Conservation (phyloP, 1,284 basidiomycete genomes). For the Malassezia japonica region DNA sequence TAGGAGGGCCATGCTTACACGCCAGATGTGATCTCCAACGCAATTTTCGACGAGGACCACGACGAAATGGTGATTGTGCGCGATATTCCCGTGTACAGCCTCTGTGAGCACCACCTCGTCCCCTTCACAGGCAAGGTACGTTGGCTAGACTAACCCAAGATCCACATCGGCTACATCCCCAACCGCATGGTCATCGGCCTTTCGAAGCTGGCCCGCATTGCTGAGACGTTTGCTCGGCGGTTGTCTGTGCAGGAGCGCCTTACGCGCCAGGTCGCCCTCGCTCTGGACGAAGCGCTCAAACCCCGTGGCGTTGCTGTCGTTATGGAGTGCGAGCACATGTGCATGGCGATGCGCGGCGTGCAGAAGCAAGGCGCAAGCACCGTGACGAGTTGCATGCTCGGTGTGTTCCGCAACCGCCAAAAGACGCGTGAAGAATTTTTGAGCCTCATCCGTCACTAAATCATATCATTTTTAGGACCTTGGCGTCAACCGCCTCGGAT, state of each 20-base stretch:
- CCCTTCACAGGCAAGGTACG: conserved; percentile 93
- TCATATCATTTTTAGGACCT: too few species aligned
- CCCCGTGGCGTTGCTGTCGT: conserved; percentile 98
- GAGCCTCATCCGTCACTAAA: conserved; percentile 36
- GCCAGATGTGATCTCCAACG: conserved; percentile 92
- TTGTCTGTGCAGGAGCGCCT: conserved; percentile 95
- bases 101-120: conserved; percentile 98
- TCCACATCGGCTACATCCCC: conserved; percentile 72
- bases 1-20: not conserved
- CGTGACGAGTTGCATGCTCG: conserved; percentile 97
- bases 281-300: conserved; percentile 91
- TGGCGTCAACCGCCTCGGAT: conserved; percentile 5
- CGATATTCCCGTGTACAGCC: conserved; percentile 91
- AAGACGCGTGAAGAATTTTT: conserved; percentile 84
- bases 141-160: conserved; percentile 20
- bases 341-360: conserved; percentile 99
- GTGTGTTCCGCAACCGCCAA: conserved; percentile 90
- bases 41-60: conserved; percentile 96
- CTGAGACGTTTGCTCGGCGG: conserved; percentile 90
- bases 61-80: conserved; percentile 99
- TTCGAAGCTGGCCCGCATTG: conserved; percentile 94
- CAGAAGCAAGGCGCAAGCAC: conserved; percentile 95
- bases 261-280: conserved; percentile 92
- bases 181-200: conserved; percentile 88
- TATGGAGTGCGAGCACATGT: conserved; percentile 67